Conservation (phyloP, 139 green algal genomes). For the Raphidocelis subcapitata region DNA sequence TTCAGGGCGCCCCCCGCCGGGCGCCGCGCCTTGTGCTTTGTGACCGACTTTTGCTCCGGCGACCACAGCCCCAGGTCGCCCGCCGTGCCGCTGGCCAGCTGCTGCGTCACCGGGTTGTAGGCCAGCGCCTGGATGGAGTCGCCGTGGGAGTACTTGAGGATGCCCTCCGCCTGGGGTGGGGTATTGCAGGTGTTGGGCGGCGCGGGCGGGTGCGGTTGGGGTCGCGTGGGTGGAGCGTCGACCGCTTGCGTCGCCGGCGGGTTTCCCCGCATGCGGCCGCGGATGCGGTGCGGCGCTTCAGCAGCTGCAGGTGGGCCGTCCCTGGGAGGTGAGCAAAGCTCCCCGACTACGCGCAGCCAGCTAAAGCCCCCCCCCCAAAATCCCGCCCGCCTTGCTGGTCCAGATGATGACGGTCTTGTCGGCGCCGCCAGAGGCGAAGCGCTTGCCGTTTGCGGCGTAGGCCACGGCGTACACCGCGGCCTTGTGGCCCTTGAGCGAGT, state of each 20-base stretch:
- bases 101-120: slow-evolving; percentile 82
- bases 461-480: slow-evolving; percentile 78
- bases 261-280: too few species aligned
- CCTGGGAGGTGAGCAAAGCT: too few species aligned
- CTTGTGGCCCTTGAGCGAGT: slow-evolving; percentile 79
- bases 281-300: too few species aligned
- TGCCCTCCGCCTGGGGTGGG: slow-evolving; percentile 64
- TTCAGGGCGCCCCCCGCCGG: too few species aligned
- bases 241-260: too few species aligned
- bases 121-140: slow-evolving; percentile 76
- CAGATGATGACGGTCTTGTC: slow-evolving; percentile 91
- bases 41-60: slow-evolving; percentile 80
- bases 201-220: background rate
- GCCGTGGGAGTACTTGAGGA: slow-evolving; percentile 85
- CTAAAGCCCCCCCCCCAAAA: background rate
- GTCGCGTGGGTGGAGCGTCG: too few species aligned
- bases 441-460: slow-evolving; percentile 77
- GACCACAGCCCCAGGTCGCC: slow-evolving; percentile 83
- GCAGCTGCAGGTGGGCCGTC: too few species aligned
- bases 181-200: background rate
- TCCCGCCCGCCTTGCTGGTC: slow-evolving; percentile 66
- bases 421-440: slow-evolving; percentile 81
- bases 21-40: slow-evolving; percentile 76
- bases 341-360: too few species aligned
- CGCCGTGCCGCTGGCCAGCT: slow-evolving; percentile 74